Base-by-base conservation (phyloP, 2,329 filamentous ascomycete species). In the Aspergillus ibericus region DNA sequence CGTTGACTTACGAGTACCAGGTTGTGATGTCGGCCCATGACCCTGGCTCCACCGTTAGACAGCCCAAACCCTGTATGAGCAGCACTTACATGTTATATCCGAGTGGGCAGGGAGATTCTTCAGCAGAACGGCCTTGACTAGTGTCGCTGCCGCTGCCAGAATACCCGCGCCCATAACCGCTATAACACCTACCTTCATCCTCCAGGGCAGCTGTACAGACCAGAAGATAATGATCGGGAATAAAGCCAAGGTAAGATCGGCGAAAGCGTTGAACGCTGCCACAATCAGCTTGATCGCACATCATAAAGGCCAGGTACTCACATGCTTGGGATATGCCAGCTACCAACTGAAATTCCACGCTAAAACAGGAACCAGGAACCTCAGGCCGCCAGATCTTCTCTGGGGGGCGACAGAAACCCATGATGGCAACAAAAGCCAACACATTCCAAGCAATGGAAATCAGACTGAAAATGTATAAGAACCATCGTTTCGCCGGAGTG, bases 1-100 rank as follows among this genome's bases (percentile, higher is more conserved):
- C 3, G 9, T 42, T 16, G 15, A 56, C 60, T 53, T 59, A 63
- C 59, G 59, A 55, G 16, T 63, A 59, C 61, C 61, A 63, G n/a
- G 53, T 59, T 4, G 61, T 59, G 22, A 63, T 62, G 4, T 50
- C 53, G 10, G 61, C 59, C 61, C 59, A 63, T 15, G 61, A 59
- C 50, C 52, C 59, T 63, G 18, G 8, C 27, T 4, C 15, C 1
- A 10, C 4, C 5, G 20, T 57, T 34, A 59, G 35, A 29, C 25
- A n/a, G 5, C 2, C 20, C 8, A 9, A 29, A 4, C 6, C 27
- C 27, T 7, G 6, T 29, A 4, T 7, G 8, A 9, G 27, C 8
- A 12, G 5, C n/a, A 46, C 59, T 27, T 12, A 63, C 60, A 60
- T 13, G 62, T 62, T 22, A 63, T 57, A 34, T 60, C 54, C n/a